Percentiles rank a stretch among this genome's conserved stretches.
These are phyloP conservation scores for Ceriops tagal DNA, from an alignment of 345 rosid genomes.

Conservation along the genomic window DNA sequence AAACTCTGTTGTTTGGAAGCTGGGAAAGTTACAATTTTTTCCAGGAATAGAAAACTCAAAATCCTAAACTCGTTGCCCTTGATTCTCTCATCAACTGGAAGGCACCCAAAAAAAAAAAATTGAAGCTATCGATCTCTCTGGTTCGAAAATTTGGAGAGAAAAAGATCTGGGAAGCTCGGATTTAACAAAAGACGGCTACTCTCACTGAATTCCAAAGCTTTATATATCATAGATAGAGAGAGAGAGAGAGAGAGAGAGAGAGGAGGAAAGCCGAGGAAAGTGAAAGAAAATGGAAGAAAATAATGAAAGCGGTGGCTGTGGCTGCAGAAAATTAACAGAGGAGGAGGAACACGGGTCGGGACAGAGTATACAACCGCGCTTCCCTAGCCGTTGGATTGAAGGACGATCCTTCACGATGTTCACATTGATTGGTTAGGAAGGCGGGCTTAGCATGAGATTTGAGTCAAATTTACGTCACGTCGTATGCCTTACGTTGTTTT, in stretches of 20 bases:
- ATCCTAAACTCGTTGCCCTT: too few relatives aligned
- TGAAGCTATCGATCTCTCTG: too few relatives aligned
- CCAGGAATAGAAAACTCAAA: too few relatives aligned
- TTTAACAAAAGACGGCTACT: neutral
- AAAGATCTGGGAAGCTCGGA: neutral
- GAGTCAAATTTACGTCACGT: too few relatives aligned
- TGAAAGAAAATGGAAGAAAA: neutral
- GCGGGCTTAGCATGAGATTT: neutral
- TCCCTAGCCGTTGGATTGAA: neutral
- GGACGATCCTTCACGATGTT: neutral
- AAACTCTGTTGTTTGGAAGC: too few relatives aligned
- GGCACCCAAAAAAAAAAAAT: too few relatives aligned
- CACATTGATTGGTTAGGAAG: too few relatives aligned
- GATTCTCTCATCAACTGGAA: neutral
- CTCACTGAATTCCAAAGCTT: neutral
- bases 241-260: neutral
- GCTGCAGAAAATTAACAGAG: neutral
- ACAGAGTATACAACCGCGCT: neutral
- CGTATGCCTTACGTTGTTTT: too few relatives aligned
- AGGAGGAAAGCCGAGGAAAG: slow-evolving; percentile 8
- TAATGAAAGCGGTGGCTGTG: neutral
- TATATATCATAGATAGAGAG: neutral
- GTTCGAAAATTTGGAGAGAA: neutral
- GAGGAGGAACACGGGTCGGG: neutral
- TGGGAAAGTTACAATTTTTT: too few relatives aligned